A percentile compares a stretch with the other conserved stretches of the same genome.
phyloP scores from a whole-genome alignment of 2,329 filamentous ascomycete genomes.

The Botrytis tulipae region DNA sequence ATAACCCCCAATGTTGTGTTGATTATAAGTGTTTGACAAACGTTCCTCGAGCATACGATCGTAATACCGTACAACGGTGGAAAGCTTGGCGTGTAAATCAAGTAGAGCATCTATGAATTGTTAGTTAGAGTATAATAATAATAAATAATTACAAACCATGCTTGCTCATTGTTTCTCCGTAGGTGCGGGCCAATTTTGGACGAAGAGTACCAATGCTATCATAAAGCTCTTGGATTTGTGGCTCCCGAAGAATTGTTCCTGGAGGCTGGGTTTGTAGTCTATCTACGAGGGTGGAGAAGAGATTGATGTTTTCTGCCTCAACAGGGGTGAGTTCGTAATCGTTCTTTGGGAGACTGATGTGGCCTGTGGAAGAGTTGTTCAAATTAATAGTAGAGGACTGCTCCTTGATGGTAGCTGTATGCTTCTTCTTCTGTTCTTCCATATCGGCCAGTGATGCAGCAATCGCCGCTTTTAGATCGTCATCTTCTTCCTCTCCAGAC shows the following conservation, averaged over 20 bases:
- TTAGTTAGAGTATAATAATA: neutral
- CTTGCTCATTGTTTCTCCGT: slow-evolving; percentile 99
- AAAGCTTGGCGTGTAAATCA: slow-evolving; percentile 91
- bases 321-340: slow-evolving; percentile 92
- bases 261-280: slow-evolving; percentile 91
- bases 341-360: slow-evolving; percentile 70
- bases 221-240: slow-evolving; percentile 96
- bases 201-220: slow-evolving; percentile 92
- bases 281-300: slow-evolving; percentile 92
- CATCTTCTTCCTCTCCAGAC: slow-evolving; percentile 80
- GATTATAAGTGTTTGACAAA: slow-evolving; percentile 86
- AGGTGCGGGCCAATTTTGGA: slow-evolving; percentile 90
- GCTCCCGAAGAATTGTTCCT: slow-evolving; percentile 92
- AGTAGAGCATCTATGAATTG: slow-evolving; percentile 74
- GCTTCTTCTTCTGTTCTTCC: slow-evolving; percentile 95
- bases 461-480: slow-evolving; percentile 90
- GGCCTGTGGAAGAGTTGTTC: slow-evolving; percentile 46
- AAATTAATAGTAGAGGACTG: slow-evolving; percentile 60
- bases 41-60: slow-evolving; percentile 97
- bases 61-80: slow-evolving; percentile 95
- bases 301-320: slow-evolving; percentile 95
- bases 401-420: slow-evolving; percentile 79
- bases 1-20: slow-evolving; percentile 70
- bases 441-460: slow-evolving; percentile 93
- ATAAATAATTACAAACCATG: slow-evolving; percentile 62